These are phyloP conservation scores for Dissophora ornata DNA, from an alignment of 192 early-diverging fungal species.

Conservation along the genomic window DNA sequence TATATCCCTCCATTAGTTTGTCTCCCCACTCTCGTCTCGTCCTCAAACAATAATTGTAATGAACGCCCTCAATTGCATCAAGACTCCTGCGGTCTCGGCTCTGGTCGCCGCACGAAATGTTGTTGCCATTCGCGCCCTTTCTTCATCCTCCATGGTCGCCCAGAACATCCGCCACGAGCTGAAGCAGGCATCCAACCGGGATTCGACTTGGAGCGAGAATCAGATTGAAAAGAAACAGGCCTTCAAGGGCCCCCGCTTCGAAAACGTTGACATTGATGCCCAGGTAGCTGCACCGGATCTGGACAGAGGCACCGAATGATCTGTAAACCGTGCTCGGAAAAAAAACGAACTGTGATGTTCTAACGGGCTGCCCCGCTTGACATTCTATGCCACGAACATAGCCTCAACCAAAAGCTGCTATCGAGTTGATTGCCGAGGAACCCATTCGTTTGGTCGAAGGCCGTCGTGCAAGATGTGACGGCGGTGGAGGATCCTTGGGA, in stretches of 20 bases:
- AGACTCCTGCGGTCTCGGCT: constrained; percentile 21
- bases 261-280: constrained; percentile 80
- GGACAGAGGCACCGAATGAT: too few relatives aligned
- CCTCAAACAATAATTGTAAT: constrained; percentile 3
- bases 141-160: constrained; percentile 27
- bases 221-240: constrained; percentile 79
- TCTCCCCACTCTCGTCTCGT: too few relatives aligned
- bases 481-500: constrained; percentile 92
- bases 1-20: too few relatives aligned
- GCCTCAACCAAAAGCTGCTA: constrained; percentile 91
- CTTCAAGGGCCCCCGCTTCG: constrained; percentile 85
- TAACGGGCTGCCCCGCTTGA: not conserved
- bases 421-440: constrained; percentile 91
- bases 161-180: constrained; percentile 51
- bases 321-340: too few relatives aligned
- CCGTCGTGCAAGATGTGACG: constrained; percentile 86
- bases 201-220: constrained; percentile 76
- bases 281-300: constrained; percentile 65
- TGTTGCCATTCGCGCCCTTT: constrained; percentile 26
- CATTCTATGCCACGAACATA: constrained; percentile 23
- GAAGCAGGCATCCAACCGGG: constrained; percentile 82
- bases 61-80: constrained; percentile 53
- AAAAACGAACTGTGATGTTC: too few relatives aligned
- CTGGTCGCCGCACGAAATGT: constrained; percentile 13
- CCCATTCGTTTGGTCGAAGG: constrained; percentile 82